Percentiles rank a stretch among this genome's conserved stretches.
Conservation (phyloP, 2,329 filamentous ascomycete genomes). For the Pseudopyrenochaeta lycopersici region DNA sequence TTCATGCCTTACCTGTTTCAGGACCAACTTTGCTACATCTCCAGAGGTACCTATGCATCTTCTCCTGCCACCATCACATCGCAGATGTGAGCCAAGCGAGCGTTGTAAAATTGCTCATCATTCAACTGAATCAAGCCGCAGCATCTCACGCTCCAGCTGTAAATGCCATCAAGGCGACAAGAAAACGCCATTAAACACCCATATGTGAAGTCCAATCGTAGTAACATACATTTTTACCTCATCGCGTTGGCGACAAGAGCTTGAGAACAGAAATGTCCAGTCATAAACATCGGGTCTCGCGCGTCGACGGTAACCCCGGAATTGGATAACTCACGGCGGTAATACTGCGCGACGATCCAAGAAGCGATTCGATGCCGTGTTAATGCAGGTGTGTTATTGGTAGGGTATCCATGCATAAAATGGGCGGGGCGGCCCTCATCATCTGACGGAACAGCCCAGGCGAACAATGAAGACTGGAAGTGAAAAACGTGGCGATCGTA, state of each 20-base stretch:
- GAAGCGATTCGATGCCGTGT: conserved; percentile 13
- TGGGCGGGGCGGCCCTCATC: conserved; percentile 24
- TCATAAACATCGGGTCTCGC: conserved; percentile 3
- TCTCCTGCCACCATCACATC: neutral
- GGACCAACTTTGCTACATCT: conserved; percentile 3
- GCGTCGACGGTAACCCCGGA: conserved; percentile 14
- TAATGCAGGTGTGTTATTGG: conserved; percentile 30
- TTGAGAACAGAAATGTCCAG: conserved; percentile 4
- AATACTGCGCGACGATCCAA: conserved; percentile 9
- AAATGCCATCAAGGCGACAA: conserved; percentile 3
- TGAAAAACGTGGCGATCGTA: conserved; percentile 32
- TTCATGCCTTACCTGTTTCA: conserved; percentile 10
- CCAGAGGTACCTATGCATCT: neutral
- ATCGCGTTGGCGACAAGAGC: conserved; percentile 4
- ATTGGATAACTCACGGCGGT: conserved; percentile 8
- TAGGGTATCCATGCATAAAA: conserved; percentile 47
- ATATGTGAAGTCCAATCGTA: conserved; percentile 10
- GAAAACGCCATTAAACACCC: conserved; percentile 10
- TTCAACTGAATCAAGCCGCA: neutral
- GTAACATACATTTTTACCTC: conserved; percentile 9
- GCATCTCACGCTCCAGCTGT: neutral
- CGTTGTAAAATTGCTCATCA: conserved; percentile 2
- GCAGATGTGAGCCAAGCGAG: conserved; percentile 9
- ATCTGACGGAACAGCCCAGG: conserved; percentile 28
- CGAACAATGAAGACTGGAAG: conserved; percentile 24